Evolutionary conservation across 176 grass and related monocot species (phyloP).

Genomic region (Avena insularis): DNA sequence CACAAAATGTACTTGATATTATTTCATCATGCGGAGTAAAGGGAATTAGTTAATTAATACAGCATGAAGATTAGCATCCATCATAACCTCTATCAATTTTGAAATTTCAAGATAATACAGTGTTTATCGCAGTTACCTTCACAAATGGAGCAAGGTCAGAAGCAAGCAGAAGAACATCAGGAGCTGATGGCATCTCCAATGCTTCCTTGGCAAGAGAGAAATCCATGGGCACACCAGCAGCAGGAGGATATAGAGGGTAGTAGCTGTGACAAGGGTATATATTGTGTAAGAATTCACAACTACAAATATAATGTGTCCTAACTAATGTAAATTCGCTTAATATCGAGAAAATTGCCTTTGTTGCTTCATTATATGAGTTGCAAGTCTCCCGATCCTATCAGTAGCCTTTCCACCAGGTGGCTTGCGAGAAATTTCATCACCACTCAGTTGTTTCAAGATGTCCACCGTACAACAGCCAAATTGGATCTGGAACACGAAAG

Average conservation of each 20-base stretch:
- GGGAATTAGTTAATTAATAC: constrained; percentile 12
- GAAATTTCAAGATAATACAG: constrained; percentile 6
- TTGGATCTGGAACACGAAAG: constrained; percentile 58
- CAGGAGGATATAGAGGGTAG: constrained; percentile 85
- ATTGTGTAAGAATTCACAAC: constrained; percentile 28
- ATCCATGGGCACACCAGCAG: constrained; percentile 81
- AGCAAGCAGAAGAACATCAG: constrained; percentile 84
- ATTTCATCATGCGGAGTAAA: constrained; percentile 31
- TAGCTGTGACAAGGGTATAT: constrained; percentile 54
- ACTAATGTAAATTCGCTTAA: constrained; percentile 8
- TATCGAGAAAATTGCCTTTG: constrained; percentile 58
- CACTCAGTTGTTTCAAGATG: constrained; percentile 89
- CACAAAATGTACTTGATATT: constrained; percentile 35
- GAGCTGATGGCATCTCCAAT: constrained; percentile 66
- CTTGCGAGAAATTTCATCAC: constrained; percentile 87
- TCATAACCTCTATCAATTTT: constrained; percentile 6
- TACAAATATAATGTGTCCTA: neutral
- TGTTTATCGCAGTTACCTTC: constrained; percentile 61
- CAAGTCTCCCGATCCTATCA: constrained; percentile 78
- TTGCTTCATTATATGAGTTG: constrained; percentile 84
- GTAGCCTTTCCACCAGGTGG: constrained; percentile 49
- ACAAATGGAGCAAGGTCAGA: constrained; percentile 94
- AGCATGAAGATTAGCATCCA: neutral
- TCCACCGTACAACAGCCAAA: constrained; percentile 93
- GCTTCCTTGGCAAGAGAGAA: constrained; percentile 78